Base-by-base conservation (phyloP, 345 rosid species). In the Boechera divaricarpa region DNA sequence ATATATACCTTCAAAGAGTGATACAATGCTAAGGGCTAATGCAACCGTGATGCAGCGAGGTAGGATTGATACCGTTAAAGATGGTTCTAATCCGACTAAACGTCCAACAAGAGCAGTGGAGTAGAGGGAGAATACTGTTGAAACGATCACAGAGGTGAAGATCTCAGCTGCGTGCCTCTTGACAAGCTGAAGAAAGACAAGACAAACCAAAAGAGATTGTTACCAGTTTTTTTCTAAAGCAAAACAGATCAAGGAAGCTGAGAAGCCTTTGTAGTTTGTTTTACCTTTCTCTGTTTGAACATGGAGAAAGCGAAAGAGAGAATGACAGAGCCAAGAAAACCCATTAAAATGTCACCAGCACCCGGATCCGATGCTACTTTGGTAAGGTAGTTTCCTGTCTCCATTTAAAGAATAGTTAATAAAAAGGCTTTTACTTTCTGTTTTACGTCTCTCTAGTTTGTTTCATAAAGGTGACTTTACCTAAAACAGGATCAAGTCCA, bases 11-110 rank as follows among this genome's bases (percentile, higher is more conserved):
- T 91, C 97, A 75, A 91, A 94, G 10, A 91, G 73, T 75, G 98
- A 90, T 9, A 91, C 93, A 10, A 94, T 91, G 86, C 97, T 94
- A 77, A 94, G 98, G 21, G 98, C 98, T 38, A 94, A 83, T 41
- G 97, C 97, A 74, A 91, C 97, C 0, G 97, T 94, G 71, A 94
- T 94, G 72, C 97, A 91, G 69, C 97, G 88, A 47, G 98, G 97
- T 26, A 94, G 84, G 81, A 94, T 90, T 13, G 97, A 94, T 39
- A 91, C 62, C 0, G 97, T 89, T 83, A 94, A 82, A 63, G 80
- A 58, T 7, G 97, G 90, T 64, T 91, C 97, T 60, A 94, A 76
- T 28, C 91, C 93, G 0, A 86, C 82, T 45, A 91, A 85, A 67
- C 95, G 97, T 56, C 98, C 98, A 52, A 54, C 76, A 56, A 94